Base-by-base conservation (phyloP, 768 basidiomycete species). In the Podaxis sp. region DNA sequence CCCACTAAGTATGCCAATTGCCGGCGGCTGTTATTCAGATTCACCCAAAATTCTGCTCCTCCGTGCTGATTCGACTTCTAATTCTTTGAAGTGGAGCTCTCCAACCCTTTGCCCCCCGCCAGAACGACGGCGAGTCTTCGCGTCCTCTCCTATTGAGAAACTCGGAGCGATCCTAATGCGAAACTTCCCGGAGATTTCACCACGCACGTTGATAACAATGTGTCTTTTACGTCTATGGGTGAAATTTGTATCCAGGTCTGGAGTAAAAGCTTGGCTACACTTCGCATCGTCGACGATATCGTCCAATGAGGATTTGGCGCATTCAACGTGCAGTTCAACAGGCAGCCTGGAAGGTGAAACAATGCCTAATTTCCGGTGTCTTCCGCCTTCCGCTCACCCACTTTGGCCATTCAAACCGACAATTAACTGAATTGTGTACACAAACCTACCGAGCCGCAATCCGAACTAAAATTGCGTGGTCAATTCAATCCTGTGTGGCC, bases 241-340 rank as follows among this genome's bases (percentile, higher is more conserved):
- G 40, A 55, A 55, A 44, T 37, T 40, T 50, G 57, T 25, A 38
- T 25, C 48, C 57, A 59, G 57, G 57, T 38, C 21, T 27, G 50
- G 23, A n/a, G 25, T 14, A 16, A 23, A 38, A 27, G 50, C 50
- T 28, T 23, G 21, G 5, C 23, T 32, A 47, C n/a, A 9, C 36
- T 58, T 27, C 35, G 37, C 9, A 36, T 44, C 18, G 9, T 35
- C 55, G 44, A 56, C 55, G 44, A 55, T 56, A 47, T 56, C 44
- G 42, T 56, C 44, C 55, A 56, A 56, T 46, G 44, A 35, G 44
- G 38, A 18, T 47, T 35, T 9, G 7, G 47, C 21, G 9, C 46
- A 5, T 47, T 47, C 21, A 47, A n/a, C 13, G 36, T 42, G 37
- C 21, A 32, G 27, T 21, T 21, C 21, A 13, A 18, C 50, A 38